Percentiles rank a stretch among this genome's conserved stretches.
These are phyloP conservation scores for Leccinum aurantiacum DNA, from an alignment of 768 basidiomycete genomes.

Conservation along the genomic window DNA sequence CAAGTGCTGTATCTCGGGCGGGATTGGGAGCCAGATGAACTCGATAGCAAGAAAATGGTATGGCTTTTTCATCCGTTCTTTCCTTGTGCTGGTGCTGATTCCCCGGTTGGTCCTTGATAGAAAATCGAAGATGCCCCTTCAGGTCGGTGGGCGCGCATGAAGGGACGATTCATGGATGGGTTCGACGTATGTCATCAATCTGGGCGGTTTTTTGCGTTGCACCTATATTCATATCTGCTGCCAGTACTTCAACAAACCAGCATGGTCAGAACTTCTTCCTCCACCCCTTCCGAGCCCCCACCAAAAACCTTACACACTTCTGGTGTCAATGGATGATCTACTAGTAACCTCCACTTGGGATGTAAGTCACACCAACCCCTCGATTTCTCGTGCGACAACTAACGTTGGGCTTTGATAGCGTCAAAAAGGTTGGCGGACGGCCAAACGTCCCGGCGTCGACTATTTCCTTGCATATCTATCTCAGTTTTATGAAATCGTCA, in stretches of 20 bases:
- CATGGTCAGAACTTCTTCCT: constrained; percentile 90
- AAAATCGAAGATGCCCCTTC: constrained; percentile 57
- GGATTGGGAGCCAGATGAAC: constrained; percentile 75
- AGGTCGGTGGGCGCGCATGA: constrained; percentile 65
- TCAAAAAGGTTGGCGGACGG: constrained; percentile 93
- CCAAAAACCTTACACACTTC: constrained; percentile 88
- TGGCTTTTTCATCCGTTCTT: constrained; percentile 23
- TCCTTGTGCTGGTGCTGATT: not conserved
- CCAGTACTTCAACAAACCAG: constrained; percentile 88
- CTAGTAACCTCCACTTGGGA: constrained; percentile 94
- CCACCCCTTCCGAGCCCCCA: constrained; percentile 79
- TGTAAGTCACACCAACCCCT: constrained; percentile 51
- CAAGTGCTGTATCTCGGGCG: constrained; percentile 69
- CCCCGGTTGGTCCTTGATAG: constrained; percentile 33
- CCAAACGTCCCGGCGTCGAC: constrained; percentile 96
- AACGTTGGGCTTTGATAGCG: constrained; percentile 52
- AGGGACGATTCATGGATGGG: constrained; percentile 57
- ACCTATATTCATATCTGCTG: not conserved
- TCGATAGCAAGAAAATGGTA: constrained; percentile 63
- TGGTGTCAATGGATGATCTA: constrained; percentile 90
- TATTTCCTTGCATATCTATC: constrained; percentile 98
- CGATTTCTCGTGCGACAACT: not conserved
- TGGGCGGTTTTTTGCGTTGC: not conserved
- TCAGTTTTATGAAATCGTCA: constrained; percentile 96
- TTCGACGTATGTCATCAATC: constrained; percentile 61